Conservation (phyloP, 768 basidiomycete species). For the Lactarius evosmus region DNA sequence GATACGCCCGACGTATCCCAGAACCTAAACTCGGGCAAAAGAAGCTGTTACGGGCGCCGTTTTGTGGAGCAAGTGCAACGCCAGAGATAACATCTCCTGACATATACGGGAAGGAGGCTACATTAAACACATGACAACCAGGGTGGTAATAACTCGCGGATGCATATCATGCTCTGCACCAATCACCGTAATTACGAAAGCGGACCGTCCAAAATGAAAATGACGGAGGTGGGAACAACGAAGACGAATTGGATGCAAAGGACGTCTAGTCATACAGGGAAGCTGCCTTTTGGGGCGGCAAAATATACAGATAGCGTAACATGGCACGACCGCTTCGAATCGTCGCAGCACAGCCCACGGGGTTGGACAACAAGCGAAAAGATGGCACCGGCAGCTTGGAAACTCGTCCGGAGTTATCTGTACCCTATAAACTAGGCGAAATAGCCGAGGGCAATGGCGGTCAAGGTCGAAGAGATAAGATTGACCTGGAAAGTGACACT, state of each 20-base stretch:
- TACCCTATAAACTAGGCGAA: slow-evolving; percentile 15
- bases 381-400: background rate
- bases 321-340: background rate
- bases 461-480: slow-evolving; percentile 27
- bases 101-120: background rate
- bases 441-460: slow-evolving; percentile 25
- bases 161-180: too few species aligned
- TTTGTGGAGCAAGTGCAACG: background rate
- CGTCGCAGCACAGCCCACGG: background rate
- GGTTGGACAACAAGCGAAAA: background rate
- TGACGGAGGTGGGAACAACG: background rate
- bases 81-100: background rate
- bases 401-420: background rate
- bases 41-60: background rate
- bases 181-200: background rate
- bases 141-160: too few species aligned
- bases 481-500: slow-evolving; percentile 21
- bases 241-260: background rate
- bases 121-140: background rate
- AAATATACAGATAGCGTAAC: slow-evolving; percentile 19
- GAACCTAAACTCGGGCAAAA: background rate
- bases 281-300: background rate
- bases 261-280: slow-evolving; percentile 12
- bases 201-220: background rate
- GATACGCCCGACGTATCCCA: background rate